Conservation (phyloP, 2,329 filamentous ascomycete species). For the Fusarium pilosicola region DNA sequence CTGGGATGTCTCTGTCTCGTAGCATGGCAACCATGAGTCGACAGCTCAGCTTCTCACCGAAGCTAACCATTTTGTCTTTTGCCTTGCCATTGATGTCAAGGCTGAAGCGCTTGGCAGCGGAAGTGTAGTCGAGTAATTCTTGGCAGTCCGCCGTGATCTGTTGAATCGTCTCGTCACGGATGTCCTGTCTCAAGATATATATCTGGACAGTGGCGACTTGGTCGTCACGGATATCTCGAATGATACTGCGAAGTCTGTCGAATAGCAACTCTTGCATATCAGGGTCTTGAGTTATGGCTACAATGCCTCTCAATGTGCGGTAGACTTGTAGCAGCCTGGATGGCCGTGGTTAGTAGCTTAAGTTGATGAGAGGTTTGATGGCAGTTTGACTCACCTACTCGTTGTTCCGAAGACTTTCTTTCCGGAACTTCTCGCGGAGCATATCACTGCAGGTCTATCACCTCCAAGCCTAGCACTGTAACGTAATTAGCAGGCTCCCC, state of each 20-base stretch:
- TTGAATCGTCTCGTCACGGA: not conserved
- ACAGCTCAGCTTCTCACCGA: not conserved
- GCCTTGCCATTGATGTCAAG: not conserved
- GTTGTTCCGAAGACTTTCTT: not conserved
- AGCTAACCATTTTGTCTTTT: not conserved
- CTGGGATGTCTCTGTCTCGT: not conserved
- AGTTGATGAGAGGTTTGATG: not conserved
- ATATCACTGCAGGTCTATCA: not conserved
- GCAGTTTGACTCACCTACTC: not conserved
- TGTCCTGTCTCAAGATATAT: not conserved
- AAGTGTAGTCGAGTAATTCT: not conserved
- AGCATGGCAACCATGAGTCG: not conserved
- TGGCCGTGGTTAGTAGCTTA: not conserved
- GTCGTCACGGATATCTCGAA: not conserved
- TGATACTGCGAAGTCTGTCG: not conserved
- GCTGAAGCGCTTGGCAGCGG: not conserved
- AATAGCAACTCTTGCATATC: not conserved
- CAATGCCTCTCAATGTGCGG: not conserved
- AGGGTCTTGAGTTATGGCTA: not conserved
- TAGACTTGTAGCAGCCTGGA: not conserved
- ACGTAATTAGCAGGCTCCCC: not conserved
- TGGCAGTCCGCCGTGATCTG: not conserved
- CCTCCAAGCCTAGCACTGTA: not conserved
- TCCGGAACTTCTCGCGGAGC: not conserved
- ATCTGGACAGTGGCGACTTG: not conserved